phyloP scores from a whole-genome alignment of 139 green algal species.

The Tetradesmus obliquus region DNA sequence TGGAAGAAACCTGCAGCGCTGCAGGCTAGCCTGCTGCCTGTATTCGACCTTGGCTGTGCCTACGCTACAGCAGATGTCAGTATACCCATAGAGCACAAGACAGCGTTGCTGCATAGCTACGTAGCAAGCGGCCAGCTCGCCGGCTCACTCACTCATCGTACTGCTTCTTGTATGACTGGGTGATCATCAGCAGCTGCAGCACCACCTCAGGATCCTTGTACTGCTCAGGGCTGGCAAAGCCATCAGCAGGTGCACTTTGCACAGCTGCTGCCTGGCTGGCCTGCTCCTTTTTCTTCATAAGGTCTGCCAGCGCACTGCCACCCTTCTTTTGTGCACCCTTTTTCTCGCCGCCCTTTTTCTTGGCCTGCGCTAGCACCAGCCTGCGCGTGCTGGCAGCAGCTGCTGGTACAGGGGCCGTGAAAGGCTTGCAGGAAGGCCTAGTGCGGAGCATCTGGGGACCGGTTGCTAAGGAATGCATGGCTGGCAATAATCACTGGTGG shows the following conservation, averaged over 20 bases:
- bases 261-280: background rate
- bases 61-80: background rate
- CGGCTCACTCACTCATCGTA: conserved; percentile 41
- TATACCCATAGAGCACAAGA: background rate
- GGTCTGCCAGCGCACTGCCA: conserved; percentile 40
- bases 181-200: conserved; percentile 44
- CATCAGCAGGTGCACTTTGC: background rate
- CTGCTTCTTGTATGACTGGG: conserved; percentile 33
- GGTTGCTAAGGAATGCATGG: background rate
- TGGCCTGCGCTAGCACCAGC: background rate
- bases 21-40: background rate
- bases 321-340: conserved; percentile 46
- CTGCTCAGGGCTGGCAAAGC: conserved; percentile 31
- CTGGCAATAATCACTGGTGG: background rate
- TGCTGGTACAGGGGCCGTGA: background rate
- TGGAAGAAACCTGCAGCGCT: background rate
- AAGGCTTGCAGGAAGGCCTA: background rate
- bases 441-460: background rate
- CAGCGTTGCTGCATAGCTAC: background rate
- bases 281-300: conserved; percentile 54
- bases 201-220: conserved; percentile 41
- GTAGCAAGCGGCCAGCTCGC: background rate
- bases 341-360: conserved; percentile 35
- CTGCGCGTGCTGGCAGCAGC: background rate
- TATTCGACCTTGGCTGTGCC: background rate